Percentiles rank a stretch among this genome's conserved stretches.
Evolutionary conservation across 441 rosid species (phyloP).

Genomic region (Pelargonium fulgidum): DNA sequence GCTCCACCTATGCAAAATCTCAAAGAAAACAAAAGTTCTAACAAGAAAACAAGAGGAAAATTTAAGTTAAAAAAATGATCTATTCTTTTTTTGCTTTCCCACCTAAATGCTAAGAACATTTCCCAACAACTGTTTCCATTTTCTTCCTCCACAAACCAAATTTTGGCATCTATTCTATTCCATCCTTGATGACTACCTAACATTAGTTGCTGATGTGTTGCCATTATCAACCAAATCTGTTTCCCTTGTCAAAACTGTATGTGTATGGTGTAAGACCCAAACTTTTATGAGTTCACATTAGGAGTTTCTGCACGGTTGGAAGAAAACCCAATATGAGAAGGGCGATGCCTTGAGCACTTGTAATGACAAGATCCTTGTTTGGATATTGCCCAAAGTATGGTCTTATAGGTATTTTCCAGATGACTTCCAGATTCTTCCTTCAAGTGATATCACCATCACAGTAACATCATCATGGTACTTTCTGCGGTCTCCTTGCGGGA

Average conservation of each 20-base stretch:
- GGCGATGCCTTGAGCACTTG: neutral
- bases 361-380: neutral
- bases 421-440: slow-evolving; percentile 95
- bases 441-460: slow-evolving; percentile 87
- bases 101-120: slow-evolving; percentile 25
- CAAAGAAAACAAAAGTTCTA: slow-evolving; percentile 19
- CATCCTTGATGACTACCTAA: slow-evolving; percentile 33
- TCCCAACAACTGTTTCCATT: slow-evolving; percentile 21
- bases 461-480: slow-evolving; percentile 96
- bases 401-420: slow-evolving; percentile 78
- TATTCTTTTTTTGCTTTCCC: slow-evolving; percentile 16
- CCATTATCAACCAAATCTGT: slow-evolving; percentile 21
- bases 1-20: slow-evolving; percentile 26
- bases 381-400: neutral
- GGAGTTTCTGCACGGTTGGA: slow-evolving; percentile 14
- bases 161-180: slow-evolving; percentile 30
- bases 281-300: slow-evolving; percentile 16
- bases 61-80: neutral
- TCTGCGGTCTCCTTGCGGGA: slow-evolving; percentile 92
- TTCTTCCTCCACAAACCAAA: slow-evolving; percentile 18
- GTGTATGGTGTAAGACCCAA: slow-evolving; percentile 8
- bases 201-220: slow-evolving; percentile 23
- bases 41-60: slow-evolving; percentile 14
- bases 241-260: slow-evolving; percentile 2
- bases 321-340: slow-evolving; percentile 9